Percentiles rank a stretch among this genome's conserved stretches.
Evolutionary conservation across 768 basidiomycete genomes (phyloP).

Genomic region (Leccinum barrowsii): DNA sequence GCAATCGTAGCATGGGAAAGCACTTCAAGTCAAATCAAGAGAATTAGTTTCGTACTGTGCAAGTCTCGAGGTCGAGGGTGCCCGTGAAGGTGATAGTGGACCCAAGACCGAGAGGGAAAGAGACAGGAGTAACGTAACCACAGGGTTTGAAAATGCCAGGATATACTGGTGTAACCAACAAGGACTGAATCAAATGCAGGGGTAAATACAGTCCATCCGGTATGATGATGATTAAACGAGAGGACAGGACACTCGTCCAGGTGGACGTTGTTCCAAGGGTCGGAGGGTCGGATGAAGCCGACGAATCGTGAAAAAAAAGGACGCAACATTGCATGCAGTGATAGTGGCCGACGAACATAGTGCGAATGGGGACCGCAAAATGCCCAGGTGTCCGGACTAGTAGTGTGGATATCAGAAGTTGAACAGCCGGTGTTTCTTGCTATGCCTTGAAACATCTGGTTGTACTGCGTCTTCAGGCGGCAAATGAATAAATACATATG

Average conservation of each 20-base stretch:
- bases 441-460: slow-evolving; percentile 4
- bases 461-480: slow-evolving; percentile 3
- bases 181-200: slow-evolving; percentile 16
- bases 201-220: slow-evolving; percentile 25
- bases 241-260: slow-evolving; percentile 25
- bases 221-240: slow-evolving; percentile 29
- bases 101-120: background rate
- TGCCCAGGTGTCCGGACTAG: background rate
- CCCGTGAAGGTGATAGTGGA: background rate
- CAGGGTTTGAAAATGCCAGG: slow-evolving; percentile 4
- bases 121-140: slow-evolving; percentile 1
- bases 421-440: slow-evolving; percentile 9
- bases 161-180: slow-evolving; percentile 12
- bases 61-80: background rate
- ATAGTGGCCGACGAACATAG: slow-evolving; percentile 1
- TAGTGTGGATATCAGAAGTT: slow-evolving; percentile 9
- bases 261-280: slow-evolving; percentile 22
- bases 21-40: background rate
- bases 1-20: background rate
- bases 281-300: background rate
- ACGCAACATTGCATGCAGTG: slow-evolving; percentile 4
- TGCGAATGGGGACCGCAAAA: background rate
- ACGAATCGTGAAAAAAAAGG: slow-evolving; percentile 1
- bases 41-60: background rate
- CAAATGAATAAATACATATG: slow-evolving; percentile 5